phyloP scores from a whole-genome alignment of 805 yeast species.

The Nakazawaea ernobii region DNA sequence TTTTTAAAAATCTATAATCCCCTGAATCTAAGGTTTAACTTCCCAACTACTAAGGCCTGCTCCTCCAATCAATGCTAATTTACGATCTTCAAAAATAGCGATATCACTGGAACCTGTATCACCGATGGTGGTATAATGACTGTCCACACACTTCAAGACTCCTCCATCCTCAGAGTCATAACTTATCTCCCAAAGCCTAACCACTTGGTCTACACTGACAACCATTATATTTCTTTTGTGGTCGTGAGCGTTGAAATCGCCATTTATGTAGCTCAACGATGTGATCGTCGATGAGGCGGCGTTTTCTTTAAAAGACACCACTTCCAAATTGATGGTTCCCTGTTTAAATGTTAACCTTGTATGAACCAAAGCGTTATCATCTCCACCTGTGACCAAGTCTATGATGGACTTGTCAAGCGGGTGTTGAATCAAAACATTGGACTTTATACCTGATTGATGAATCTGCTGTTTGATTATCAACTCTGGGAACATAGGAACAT shows the following conservation, averaged over 20 bases:
- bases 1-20: background rate
- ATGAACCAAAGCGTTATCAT: slow-evolving; percentile 70
- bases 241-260: slow-evolving; percentile 11
- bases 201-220: slow-evolving; percentile 79
- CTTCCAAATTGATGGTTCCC: slow-evolving; percentile 21
- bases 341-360: slow-evolving; percentile 28
- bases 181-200: slow-evolving; percentile 56
- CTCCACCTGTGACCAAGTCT: slow-evolving; percentile 76
- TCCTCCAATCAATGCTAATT: slow-evolving; percentile 60
- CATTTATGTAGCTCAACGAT: slow-evolving; percentile 34
- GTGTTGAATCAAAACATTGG: slow-evolving; percentile 31
- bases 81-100: slow-evolving; percentile 20
- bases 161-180: slow-evolving; percentile 19
- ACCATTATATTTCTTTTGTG: slow-evolving; percentile 36
- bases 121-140: slow-evolving; percentile 73
- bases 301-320: slow-evolving; percentile 30
- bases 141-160: slow-evolving; percentile 26
- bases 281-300: slow-evolving; percentile 92
- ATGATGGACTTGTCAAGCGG: slow-evolving; percentile 6
- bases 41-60: slow-evolving; percentile 67
- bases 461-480: slow-evolving; percentile 40
- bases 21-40: slow-evolving; percentile 3
- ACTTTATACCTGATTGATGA: slow-evolving; percentile 85
- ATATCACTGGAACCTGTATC: slow-evolving; percentile 77
- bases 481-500: slow-evolving; percentile 17